Percentiles rank a stretch among this genome's conserved stretches.
phyloP scores from a whole-genome alignment of 31 red algal species.

The Bonnemaisonia californica region DNA sequence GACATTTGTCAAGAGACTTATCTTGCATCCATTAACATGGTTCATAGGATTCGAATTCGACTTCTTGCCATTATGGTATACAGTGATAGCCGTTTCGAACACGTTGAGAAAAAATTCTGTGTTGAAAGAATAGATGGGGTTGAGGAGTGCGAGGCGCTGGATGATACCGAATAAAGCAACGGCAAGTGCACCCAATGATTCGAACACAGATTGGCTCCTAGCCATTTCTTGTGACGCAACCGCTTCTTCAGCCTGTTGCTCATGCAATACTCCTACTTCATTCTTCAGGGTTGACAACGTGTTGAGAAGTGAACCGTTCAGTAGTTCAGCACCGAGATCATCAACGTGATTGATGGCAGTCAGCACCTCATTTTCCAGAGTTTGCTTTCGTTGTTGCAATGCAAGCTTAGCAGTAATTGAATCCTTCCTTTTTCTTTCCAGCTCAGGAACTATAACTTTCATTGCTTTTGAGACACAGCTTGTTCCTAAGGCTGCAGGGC shows the following conservation, averaged over 20 bases:
- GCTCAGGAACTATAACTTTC: constrained; percentile 60
- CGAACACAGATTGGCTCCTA: constrained; percentile 38
- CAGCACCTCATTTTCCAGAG: constrained; percentile 57
- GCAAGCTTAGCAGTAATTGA: constrained; percentile 49
- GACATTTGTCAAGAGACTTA: constrained; percentile 13
- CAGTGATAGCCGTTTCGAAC: constrained; percentile 58
- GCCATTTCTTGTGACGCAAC: constrained; percentile 33
- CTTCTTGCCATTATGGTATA: background rate
- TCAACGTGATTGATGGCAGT: constrained; percentile 65
- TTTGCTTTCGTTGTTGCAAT: constrained; percentile 57
- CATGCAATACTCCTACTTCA: constrained; percentile 55
- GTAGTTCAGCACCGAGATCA: constrained; percentile 59
- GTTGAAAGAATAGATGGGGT: constrained; percentile 59
- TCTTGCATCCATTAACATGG: constrained; percentile 34
- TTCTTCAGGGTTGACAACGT: constrained; percentile 58
- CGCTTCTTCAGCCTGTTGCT: constrained; percentile 37
- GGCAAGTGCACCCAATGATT: constrained; percentile 47
- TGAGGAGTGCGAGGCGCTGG: constrained; percentile 25
- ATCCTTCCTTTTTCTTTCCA: constrained; percentile 40
- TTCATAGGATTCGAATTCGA: background rate
- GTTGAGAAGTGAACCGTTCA: constrained; percentile 59
- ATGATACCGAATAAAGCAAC: constrained; percentile 52
- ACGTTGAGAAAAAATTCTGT: constrained; percentile 50
- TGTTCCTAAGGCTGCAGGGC: constrained; percentile 55
- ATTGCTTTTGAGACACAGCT: constrained; percentile 63